Base-by-base conservation (phyloP, 164 flowering plant species). In the Malania oleifera region DNA sequence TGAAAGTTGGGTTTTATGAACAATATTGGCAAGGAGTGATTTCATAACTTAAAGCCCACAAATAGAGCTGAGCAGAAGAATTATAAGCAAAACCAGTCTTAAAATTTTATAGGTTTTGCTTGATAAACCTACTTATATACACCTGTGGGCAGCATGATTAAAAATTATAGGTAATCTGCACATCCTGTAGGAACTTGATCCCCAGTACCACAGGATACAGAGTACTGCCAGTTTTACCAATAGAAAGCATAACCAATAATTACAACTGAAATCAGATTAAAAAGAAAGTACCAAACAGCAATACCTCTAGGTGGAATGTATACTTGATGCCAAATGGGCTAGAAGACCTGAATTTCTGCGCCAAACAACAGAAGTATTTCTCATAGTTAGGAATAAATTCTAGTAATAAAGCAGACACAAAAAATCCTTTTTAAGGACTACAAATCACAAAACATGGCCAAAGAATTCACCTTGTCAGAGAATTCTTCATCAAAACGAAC, bases 251-350 rank as follows among this genome's bases (percentile, higher is more conserved):
- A 17, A 18, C 35, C 35, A 31, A 31, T 9, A 31, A 31, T 31
- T 4, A 4, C 9, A 4, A 31, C n/a, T n/a, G 35, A 31, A 31
- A 9, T 9, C 35, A 31, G 35, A 41, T n/a, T n/a, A n/a, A 22
- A 26, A 26, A 23, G 1, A 1, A 27, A 29, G 22, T 20, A 26
- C 35, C 27, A 4, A 45, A 15, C 13, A 25, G 31, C 26, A 6
- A 14, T 84, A 93, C 98, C 97, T 91, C 97, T 15, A 91, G 78
- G 57, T 95, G 99, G 70, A 91, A 95, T 65, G 77, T 74, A 78
- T 95, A 95, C 77, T 86, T 71, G 79, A 90, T 86, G 24, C 99
- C 99, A 60, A 83, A 91, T 43, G 97, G 96, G 63, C 69, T 74
- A 29, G 96, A 85, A n/a, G 86, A 69, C 39, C 69, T 82, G 56